phyloP scores from a whole-genome alignment of 495 filamentous ascomycete genomes.

The Penicillium mononematosum region DNA sequence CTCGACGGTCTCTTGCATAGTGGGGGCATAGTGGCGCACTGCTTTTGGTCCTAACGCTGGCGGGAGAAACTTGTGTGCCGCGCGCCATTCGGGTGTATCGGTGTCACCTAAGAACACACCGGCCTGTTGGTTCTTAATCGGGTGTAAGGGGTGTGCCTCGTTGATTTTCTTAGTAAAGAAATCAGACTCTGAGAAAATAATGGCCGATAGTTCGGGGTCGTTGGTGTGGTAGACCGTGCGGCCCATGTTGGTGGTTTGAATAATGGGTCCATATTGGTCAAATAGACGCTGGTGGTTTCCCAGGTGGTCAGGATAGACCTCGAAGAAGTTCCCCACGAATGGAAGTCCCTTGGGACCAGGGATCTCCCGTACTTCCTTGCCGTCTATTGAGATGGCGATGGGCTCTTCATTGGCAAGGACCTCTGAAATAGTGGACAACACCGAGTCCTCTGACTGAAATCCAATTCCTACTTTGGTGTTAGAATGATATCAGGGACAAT shows the following conservation, averaged over 20 bases:
- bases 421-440: conserved; percentile 27
- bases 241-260: conserved; percentile 56
- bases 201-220: conserved; percentile 42
- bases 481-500: conserved; percentile 2
- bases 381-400: conserved; percentile 46
- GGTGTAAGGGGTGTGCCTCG: conserved; percentile 47
- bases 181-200: conserved; percentile 44
- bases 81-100: conserved; percentile 45
- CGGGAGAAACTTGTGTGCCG: conserved; percentile 56
- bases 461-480: conserved; percentile 33
- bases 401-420: conserved; percentile 29
- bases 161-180: conserved; percentile 56
- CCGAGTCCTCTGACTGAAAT: conserved; percentile 33
- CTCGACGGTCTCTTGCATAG: conserved; percentile 50
- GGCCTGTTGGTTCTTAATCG: conserved; percentile 45
- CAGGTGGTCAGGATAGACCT: conserved; percentile 57
- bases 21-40: conserved; percentile 54
- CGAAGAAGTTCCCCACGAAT: conserved; percentile 51
- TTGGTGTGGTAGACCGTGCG: conserved; percentile 50
- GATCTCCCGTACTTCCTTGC: conserved; percentile 40
- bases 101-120: conserved; percentile 55
- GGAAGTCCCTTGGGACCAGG: conserved; percentile 50
- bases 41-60: conserved; percentile 55
- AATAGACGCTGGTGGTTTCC: conserved; percentile 60
- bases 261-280: conserved; percentile 49